Conservation (phyloP, 805 yeast species). For the Teunomyces barrocoloradensis region DNA sequence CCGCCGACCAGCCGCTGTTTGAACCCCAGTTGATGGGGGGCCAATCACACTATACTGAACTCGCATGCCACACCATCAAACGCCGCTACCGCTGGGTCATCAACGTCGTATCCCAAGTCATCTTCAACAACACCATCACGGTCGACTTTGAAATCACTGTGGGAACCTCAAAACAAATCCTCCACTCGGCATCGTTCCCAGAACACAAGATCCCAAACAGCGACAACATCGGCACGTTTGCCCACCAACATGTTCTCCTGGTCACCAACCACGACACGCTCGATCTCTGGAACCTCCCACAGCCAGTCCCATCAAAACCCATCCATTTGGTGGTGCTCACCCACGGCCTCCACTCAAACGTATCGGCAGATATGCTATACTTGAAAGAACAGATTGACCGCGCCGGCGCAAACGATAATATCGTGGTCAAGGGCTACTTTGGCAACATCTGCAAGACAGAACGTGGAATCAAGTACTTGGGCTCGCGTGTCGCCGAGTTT, state of each 20-base stretch:
- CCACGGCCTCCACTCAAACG: constrained; percentile 90
- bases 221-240: constrained; percentile 29
- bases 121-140: constrained; percentile 67
- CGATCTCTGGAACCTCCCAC: constrained; percentile 74
- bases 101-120: constrained; percentile 76
- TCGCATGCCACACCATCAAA: constrained; percentile 63
- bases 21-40: constrained; percentile 74
- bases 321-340: constrained; percentile 82
- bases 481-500: constrained; percentile 75
- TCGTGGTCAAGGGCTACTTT: constrained; percentile 77
- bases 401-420: constrained; percentile 49
- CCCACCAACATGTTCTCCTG: constrained; percentile 27
- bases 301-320: constrained; percentile 47
- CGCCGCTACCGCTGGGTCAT: constrained; percentile 68
- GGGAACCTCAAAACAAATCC: constrained; percentile 40
- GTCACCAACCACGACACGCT: constrained; percentile 59
- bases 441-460: constrained; percentile 89
- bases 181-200: constrained; percentile 29
- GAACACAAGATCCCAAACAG: constrained; percentile 18
- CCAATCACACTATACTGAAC: constrained; percentile 56
- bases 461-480: constrained; percentile 80
- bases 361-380: constrained; percentile 86
- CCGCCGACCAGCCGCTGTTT: constrained; percentile 75
- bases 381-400: constrained; percentile 76
- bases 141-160: constrained; percentile 64